Evolutionary conservation across 83 land plant genomes (phyloP).

Genomic region (Diphasiastrum complanatum): DNA sequence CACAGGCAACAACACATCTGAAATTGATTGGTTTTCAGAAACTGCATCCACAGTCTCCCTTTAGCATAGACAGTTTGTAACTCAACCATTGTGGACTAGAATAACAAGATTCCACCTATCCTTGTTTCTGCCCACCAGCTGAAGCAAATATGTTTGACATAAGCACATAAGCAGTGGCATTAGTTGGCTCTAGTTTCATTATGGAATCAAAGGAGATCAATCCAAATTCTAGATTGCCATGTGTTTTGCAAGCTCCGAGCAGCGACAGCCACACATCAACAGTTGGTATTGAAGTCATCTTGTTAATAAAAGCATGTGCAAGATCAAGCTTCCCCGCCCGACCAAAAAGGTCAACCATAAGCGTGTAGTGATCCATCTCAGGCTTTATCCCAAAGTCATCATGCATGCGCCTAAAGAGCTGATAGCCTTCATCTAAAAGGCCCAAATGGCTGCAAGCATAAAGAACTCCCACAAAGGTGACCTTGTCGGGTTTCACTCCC

Average conservation of each 20-base stretch:
- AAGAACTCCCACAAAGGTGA: not conserved
- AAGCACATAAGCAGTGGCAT: slow-evolving; percentile 6
- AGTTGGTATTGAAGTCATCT: not conserved
- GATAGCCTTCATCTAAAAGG: not conserved
- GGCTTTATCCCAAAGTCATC: not conserved
- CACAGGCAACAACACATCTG: no score
- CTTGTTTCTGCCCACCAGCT: no score
- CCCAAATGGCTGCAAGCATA: slow-evolving; percentile 5
- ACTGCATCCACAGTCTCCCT: no score
- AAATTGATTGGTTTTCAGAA: no score
- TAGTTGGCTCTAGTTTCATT: not conserved
- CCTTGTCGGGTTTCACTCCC: not conserved
- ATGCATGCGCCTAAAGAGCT: not conserved
- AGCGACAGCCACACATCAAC: not conserved
- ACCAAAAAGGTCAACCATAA: not conserved
- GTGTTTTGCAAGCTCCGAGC: not conserved
- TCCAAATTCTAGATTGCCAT: not conserved
- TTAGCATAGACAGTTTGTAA: no score
- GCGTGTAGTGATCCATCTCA: not conserved
- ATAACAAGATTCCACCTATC: no score
- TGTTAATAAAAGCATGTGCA: not conserved
- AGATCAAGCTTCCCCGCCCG: not conserved
- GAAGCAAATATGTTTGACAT: not conserved
- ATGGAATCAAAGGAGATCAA: not conserved
- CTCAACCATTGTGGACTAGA: no score